Evolutionary conservation across 345 rosid genomes (phyloP).

Genomic region (Salix udensis): DNA sequence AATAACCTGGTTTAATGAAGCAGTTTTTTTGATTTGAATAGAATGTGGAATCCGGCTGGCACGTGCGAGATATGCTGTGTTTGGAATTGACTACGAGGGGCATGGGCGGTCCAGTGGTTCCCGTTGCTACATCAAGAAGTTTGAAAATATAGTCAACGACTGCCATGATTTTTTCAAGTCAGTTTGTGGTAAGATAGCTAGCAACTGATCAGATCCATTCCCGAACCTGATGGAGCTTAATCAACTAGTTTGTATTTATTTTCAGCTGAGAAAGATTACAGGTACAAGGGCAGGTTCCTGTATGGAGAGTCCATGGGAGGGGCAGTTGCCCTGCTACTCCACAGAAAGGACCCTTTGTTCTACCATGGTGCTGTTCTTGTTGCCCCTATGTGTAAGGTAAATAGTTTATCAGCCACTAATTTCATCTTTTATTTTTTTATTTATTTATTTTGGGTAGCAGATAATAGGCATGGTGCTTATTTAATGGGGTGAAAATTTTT

Average conservation of each 20-base stretch:
- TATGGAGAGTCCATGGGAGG: slow-evolving; percentile 99
- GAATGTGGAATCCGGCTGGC: slow-evolving; percentile 88
- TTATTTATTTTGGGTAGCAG: too few relatives aligned
- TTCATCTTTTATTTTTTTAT: too few relatives aligned
- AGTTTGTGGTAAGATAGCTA: slow-evolving; percentile 42
- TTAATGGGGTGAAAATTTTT: neutral
- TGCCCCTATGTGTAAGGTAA: slow-evolving; percentile 99
- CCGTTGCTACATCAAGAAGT: slow-evolving; percentile 92
- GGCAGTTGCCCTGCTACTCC: slow-evolving; percentile 79
- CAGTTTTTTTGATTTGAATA: slow-evolving; percentile 5
- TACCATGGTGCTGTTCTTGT: slow-evolving; percentile 89
- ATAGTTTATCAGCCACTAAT: neutral
- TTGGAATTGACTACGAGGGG: slow-evolving; percentile 88
- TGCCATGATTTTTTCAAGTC: slow-evolving; percentile 74
- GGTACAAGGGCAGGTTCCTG: slow-evolving; percentile 73
- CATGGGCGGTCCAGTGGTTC: slow-evolving; percentile 84
- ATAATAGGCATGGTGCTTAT: too few relatives aligned
- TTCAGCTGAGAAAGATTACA: slow-evolving; percentile 68
- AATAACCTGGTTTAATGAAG: neutral
- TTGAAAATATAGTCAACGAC: slow-evolving; percentile 59
- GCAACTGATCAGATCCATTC: neutral
- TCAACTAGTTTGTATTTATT: neutral
- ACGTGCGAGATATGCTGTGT: slow-evolving; percentile 68
- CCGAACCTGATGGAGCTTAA: neutral
- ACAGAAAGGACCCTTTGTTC: slow-evolving; percentile 70